Evolutionary conservation across 83 land plant species (phyloP).

Genomic region (Thuja plicata): DNA sequence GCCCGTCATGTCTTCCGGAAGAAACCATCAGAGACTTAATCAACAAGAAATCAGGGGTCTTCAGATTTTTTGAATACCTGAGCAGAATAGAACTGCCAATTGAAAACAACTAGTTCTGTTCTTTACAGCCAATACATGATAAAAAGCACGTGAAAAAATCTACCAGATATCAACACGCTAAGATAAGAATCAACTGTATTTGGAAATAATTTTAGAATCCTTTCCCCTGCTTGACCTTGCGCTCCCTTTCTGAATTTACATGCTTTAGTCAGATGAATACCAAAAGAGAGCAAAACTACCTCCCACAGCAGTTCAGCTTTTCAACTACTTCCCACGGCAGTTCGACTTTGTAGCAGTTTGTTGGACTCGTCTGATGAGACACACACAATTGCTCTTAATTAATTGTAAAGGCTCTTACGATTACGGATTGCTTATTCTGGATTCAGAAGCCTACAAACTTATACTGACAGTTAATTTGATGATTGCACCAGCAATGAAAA

Average conservation of each 20-base stretch:
- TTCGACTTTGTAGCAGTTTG: neutral
- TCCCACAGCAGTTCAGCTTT: neutral
- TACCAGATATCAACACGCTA: neutral
- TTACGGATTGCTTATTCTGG: neutral
- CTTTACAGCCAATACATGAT: neutral
- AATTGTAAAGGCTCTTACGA: neutral
- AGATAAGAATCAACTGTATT: neutral
- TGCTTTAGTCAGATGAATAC: neutral
- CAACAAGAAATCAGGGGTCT: neutral
- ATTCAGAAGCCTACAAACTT: neutral
- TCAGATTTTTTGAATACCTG: neutral
- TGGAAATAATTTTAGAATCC: neutral
- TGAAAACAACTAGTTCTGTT: neutral
- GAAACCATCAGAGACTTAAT: neutral
- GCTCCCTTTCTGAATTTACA: neutral
- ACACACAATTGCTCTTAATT: neutral
- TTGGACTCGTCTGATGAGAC: neutral
- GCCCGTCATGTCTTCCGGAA: neutral
- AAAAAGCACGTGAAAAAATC: neutral
- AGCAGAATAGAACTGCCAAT: neutral
- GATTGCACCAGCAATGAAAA: neutral
- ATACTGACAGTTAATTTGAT: neutral
- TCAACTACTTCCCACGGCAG: neutral
- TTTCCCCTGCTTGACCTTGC: neutral
- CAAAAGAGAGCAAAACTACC: neutral